Evolutionary conservation across 2,329 filamentous ascomycete species (phyloP).

Genomic region (Pestalotiopsis sp.): DNA sequence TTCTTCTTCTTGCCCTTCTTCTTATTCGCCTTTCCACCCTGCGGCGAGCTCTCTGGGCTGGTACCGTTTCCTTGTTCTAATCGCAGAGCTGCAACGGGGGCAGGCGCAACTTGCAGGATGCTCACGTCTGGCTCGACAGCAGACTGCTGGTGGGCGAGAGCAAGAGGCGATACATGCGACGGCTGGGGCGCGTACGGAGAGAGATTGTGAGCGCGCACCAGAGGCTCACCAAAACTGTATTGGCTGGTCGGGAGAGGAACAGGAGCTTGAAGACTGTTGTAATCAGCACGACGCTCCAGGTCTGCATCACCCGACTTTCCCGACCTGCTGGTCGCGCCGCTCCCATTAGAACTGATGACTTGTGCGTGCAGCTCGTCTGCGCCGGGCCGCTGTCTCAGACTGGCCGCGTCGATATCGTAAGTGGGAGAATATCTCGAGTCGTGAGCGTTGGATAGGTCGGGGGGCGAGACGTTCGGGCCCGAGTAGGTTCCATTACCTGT

Average conservation of each 20-base stretch:
- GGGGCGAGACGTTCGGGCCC: slow-evolving; percentile 4
- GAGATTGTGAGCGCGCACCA: slow-evolving; percentile 73
- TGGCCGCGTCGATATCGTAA: background rate
- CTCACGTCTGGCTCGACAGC: slow-evolving; percentile 29
- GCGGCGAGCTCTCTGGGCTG: slow-evolving; percentile 62
- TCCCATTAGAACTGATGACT: slow-evolving; percentile 36
- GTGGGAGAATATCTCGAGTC: slow-evolving; percentile 10
- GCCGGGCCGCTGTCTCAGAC: slow-evolving; percentile 13
- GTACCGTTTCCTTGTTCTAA: slow-evolving; percentile 48
- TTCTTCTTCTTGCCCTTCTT: slow-evolving; percentile 56
- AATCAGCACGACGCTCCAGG: slow-evolving; percentile 35
- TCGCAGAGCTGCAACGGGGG: slow-evolving; percentile 59
- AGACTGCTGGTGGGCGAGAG: slow-evolving; percentile 40
- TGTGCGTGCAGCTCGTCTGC: slow-evolving; percentile 26
- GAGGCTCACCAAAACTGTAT: slow-evolving; percentile 52
- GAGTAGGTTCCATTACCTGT: slow-evolving; percentile 14
- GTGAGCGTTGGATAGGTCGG: slow-evolving; percentile 13
- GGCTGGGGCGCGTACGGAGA: slow-evolving; percentile 75
- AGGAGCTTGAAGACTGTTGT: slow-evolving; percentile 31
- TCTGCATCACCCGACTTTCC: slow-evolving; percentile 39
- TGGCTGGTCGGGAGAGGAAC: slow-evolving; percentile 38
- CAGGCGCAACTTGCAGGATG: slow-evolving; percentile 42
- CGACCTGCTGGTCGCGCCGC: slow-evolving; percentile 42
- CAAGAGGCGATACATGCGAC: slow-evolving; percentile 64
- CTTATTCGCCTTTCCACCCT: slow-evolving; percentile 46